Conservation (phyloP, 2,329 filamentous ascomycete species). For the Aureobasidium sp. region DNA sequence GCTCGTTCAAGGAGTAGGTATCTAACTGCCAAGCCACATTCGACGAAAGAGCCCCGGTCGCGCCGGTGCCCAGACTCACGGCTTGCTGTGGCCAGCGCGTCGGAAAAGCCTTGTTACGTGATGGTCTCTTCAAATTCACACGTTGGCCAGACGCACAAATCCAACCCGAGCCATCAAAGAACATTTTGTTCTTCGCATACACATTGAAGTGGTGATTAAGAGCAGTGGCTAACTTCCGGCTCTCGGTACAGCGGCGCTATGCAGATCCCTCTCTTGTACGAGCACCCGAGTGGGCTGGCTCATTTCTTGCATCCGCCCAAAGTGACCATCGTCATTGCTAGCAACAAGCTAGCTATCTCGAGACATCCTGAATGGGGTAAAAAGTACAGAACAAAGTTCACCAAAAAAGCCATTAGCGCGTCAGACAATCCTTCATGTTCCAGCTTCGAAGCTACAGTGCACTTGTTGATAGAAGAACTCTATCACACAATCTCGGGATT, state of each 20-base stretch:
- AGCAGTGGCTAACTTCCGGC: background rate
- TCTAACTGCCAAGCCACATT: slow-evolving; percentile 8
- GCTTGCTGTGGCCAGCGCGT: background rate
- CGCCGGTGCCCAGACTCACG: slow-evolving; percentile 1
- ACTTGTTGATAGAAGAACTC: background rate
- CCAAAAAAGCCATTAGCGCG: background rate
- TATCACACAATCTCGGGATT: slow-evolving; percentile 12
- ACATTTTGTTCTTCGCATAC: background rate
- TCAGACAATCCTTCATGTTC: slow-evolving; percentile 12
- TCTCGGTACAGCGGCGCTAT: background rate
- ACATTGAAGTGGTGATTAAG: background rate
- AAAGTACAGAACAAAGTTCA: slow-evolving; percentile 14
- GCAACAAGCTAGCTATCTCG: background rate
- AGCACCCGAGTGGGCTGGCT: slow-evolving; percentile 1
- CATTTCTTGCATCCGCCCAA: background rate
- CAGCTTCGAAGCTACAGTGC: background rate
- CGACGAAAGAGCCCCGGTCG: background rate
- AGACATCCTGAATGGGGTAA: slow-evolving; percentile 7
- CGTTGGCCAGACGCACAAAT: background rate
- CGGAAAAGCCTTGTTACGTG: background rate
- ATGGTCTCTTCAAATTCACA: background rate
- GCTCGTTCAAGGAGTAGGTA: background rate
- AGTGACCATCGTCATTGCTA: background rate
- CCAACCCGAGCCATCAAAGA: background rate
- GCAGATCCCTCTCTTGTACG: background rate